Base-by-base conservation (phyloP, 2,329 filamentous ascomycete genomes). In the Endoconidiophora polonica region DNA sequence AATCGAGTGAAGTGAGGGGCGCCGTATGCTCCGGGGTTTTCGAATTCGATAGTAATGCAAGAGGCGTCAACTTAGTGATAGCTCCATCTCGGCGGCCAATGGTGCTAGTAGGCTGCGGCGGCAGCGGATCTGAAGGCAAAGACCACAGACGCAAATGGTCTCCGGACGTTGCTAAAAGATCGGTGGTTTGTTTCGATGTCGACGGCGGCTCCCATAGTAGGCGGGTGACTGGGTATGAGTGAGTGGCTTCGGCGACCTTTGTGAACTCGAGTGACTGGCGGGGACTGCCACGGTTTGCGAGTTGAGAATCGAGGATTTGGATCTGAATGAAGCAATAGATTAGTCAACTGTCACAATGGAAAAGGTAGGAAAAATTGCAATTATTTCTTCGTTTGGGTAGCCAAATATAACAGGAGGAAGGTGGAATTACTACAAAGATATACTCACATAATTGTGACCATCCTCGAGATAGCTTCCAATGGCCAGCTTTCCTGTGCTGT, bases 21-120 rank as follows among this genome's bases (percentile, higher is more conserved):
- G 91, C 91, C 4, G 91, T 98, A 62, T 98, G 93, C 61, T 98
- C 91, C 3, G 91, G 91, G 0, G 91, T 96, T 68, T 98, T 98
- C 26, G 88, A 95, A 66, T 98, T 98, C 33, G 90, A 96, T 14
- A 98, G 72, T 48, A 98, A 73, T 0, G 91, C 91, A 47, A 98
- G 70, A 3, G 91, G 91, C 4, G 90, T 94, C 42, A 98, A 72
- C 65, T 98, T 98, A 65, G 77, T 69, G 60, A 76, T 61, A 65
- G 75, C 58, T 61, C 79, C 63, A 64, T 80, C 67, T 52, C 66
- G 64, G 18, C 77, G 80, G 67, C 76, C 64, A 71, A 81, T 63
- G 71, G 76, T 59, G 72, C 81, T 90, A 60, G 80, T 86, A 56
- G 74, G 74, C 2, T 69, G 62, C 9, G 70, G 64, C 10, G 68